Conservation (phyloP, 2,329 filamentous ascomycete genomes). For the Camillea tinctor region DNA sequence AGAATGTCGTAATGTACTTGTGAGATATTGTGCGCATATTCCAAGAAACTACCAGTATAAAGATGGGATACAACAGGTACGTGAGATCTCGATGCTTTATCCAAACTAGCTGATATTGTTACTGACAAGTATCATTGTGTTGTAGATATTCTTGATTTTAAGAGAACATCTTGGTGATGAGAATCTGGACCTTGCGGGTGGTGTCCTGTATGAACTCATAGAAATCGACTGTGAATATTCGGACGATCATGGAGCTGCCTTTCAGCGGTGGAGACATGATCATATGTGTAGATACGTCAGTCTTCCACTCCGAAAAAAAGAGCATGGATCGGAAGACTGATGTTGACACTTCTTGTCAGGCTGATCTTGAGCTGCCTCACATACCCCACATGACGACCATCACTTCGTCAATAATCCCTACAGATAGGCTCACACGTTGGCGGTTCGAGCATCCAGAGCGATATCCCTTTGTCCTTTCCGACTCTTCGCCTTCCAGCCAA, state of each 20-base stretch:
- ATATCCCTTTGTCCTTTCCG: constrained; percentile 41
- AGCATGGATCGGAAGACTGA: constrained; percentile 1
- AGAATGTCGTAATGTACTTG: constrained; percentile 47
- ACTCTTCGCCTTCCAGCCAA: constrained; percentile 31
- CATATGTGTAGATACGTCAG: constrained; percentile 44
- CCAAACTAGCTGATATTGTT: background rate
- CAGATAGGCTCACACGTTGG: constrained; percentile 37
- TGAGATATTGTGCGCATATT: constrained; percentile 43
- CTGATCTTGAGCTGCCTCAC: constrained; percentile 44
- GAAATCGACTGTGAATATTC: constrained; percentile 45
- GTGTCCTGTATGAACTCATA: constrained; percentile 47
- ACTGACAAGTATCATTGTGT: constrained; percentile 6
- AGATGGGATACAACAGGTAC: constrained; percentile 42
- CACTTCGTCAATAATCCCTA: constrained; percentile 41
- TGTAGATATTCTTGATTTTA: constrained; percentile 41
- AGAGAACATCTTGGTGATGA: constrained; percentile 45
- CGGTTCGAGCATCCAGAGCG: constrained; percentile 36
- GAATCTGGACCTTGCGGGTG: constrained; percentile 42
- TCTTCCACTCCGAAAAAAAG: background rate
- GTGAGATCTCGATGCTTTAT: constrained; percentile 7
- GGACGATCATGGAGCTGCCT: constrained; percentile 45
- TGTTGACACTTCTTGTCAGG: constrained; percentile 21
- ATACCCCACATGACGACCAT: constrained; percentile 48
- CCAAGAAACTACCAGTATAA: constrained; percentile 47
- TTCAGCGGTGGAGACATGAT: constrained; percentile 46